phyloP scores from a whole-genome alignment of 768 basidiomycete genomes.

The Leccinellum albellum region DNA sequence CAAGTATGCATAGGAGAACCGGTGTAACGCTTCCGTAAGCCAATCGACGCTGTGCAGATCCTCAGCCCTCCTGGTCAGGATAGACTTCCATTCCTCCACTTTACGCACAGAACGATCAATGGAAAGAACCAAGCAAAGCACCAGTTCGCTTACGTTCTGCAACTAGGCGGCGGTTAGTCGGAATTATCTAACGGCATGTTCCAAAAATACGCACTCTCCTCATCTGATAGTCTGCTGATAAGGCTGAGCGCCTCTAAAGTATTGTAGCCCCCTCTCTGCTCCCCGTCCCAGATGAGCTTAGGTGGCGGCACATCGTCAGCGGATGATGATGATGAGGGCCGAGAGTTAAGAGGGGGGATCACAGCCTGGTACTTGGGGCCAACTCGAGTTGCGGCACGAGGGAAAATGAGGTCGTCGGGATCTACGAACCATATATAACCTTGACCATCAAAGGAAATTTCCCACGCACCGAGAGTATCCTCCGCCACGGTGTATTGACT shows the following conservation, averaged over 20 bases:
- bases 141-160: slow-evolving; percentile 47
- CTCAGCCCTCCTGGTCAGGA: slow-evolving; percentile 50
- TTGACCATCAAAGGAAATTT: slow-evolving; percentile 12
- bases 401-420: slow-evolving; percentile 95
- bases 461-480: slow-evolving; percentile 75
- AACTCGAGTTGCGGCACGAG: slow-evolving; percentile 86
- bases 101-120: slow-evolving; percentile 8
- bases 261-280: slow-evolving; percentile 65
- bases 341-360: slow-evolving; percentile 40
- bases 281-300: slow-evolving; percentile 24
- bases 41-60: slow-evolving; percentile 70
- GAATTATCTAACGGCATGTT: slow-evolving; percentile 15
- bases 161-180: slow-evolving; percentile 37
- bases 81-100: slow-evolving; percentile 68
- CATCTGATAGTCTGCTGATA: slow-evolving; percentile 58
- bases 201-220: slow-evolving; percentile 54
- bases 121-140: not conserved
- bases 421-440: slow-evolving; percentile 50
- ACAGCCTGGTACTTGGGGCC: slow-evolving; percentile 82
- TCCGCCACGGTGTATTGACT: slow-evolving; percentile 89
- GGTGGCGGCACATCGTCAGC: not conserved
- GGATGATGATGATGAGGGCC: slow-evolving; percentile 41
- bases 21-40: slow-evolving; percentile 71
- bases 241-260: slow-evolving; percentile 72
- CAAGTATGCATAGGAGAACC: slow-evolving; percentile 65